Base-by-base conservation (phyloP, 2,329 filamentous ascomycete species). In the Colletotrichum theobromicola region DNA sequence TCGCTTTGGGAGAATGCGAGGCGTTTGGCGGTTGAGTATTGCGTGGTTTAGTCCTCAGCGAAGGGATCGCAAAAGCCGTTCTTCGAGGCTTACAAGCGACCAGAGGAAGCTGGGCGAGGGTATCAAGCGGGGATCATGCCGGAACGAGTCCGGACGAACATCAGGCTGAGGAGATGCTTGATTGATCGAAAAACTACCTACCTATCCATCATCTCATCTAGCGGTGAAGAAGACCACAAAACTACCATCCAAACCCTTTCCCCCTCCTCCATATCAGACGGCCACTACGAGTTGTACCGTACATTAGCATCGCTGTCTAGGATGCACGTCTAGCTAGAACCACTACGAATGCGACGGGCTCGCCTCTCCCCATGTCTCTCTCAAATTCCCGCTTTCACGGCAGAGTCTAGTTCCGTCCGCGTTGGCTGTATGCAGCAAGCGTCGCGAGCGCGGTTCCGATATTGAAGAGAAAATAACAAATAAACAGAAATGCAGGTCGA, bases 41-140 rank as follows among this genome's bases (percentile, higher is more conserved):
- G n/a, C 0, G 42, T n/a, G n/a, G n/a, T n/a, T 2, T 13, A 7
- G 9, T 4, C 3, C 8, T 7, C n/a, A 0, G 42, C 42, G 42
- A 21, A 50, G 42, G 4, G n/a, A 21, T 50, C 10, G 42, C n/a
- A 13, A 46, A 50, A 12, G 42, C 0, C 42, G 7, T 50, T 50
- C 42, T 50, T 50, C n/a, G 42, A 21, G 42, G 42, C 42, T 46
- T 34, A 8, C 37, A 21, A n/a, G 42, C 5, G 42, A 46, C 21
- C 6, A 46, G 5, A n/a, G 42, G 42, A 9, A 46, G 37, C 9
- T 32, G 30, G 4, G 10, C 9, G 30, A 46, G 9, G 18, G 7
- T 10, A 46, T 6, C 42, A 50, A 50, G 42, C 42, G 42, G 42
- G 42, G 42, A 50, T 50, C 42, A 50, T 50, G 42, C 42, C 42